Percentiles rank a stretch among this genome's conserved stretches.
These are phyloP conservation scores for Ochromonadaceae sp. DNA, from an alignment of 352 stramenopile genomes.

Conservation along the genomic window DNA sequence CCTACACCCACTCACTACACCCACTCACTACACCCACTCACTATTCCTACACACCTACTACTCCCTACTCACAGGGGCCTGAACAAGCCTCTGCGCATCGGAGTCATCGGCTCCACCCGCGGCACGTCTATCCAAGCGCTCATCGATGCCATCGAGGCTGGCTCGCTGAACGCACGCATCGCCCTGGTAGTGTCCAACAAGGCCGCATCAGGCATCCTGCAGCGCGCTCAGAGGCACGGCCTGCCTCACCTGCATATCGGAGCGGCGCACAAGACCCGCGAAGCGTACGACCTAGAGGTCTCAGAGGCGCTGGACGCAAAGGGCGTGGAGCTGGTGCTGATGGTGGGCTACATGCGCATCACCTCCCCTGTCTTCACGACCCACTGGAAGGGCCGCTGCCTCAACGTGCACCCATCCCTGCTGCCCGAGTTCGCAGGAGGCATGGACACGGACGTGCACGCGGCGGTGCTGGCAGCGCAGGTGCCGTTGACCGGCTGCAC, in stretches of 20 bases:
- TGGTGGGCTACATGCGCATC: slow-evolving; percentile 99
- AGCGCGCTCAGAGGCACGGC: slow-evolving; percentile 61
- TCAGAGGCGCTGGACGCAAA: slow-evolving; percentile 70
- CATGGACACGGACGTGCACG: slow-evolving; percentile 98
- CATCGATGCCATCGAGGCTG: slow-evolving; percentile 74
- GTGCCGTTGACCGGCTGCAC: slow-evolving; percentile 90
- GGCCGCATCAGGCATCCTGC: slow-evolving; percentile 70
- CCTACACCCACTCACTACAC: too few species aligned
- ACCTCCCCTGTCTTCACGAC: slow-evolving; percentile 80
- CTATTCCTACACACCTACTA: too few species aligned
- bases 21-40: too few species aligned
- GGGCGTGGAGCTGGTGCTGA: slow-evolving; percentile 86
- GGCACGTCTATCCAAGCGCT: slow-evolving; percentile 85
- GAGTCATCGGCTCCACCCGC: slow-evolving; percentile 84
- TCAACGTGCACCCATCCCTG: slow-evolving; percentile 98
- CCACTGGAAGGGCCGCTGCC: slow-evolving; percentile 79
- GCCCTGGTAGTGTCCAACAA: slow-evolving; percentile 92
- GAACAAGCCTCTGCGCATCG: slow-evolving; percentile 67
- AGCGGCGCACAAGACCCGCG: slow-evolving; percentile 59
- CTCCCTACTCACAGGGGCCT: slow-evolving; percentile 51
- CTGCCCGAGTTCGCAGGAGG: slow-evolving; percentile 95
- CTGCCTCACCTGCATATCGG: slow-evolving; percentile 40
- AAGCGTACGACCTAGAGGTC: slow-evolving; percentile 85
- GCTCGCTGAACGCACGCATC: slow-evolving; percentile 75
- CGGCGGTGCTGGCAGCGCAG: slow-evolving; percentile 87